Conservation (phyloP, 371 early-diverging fungal species). For the Mortierella sp. region DNA sequence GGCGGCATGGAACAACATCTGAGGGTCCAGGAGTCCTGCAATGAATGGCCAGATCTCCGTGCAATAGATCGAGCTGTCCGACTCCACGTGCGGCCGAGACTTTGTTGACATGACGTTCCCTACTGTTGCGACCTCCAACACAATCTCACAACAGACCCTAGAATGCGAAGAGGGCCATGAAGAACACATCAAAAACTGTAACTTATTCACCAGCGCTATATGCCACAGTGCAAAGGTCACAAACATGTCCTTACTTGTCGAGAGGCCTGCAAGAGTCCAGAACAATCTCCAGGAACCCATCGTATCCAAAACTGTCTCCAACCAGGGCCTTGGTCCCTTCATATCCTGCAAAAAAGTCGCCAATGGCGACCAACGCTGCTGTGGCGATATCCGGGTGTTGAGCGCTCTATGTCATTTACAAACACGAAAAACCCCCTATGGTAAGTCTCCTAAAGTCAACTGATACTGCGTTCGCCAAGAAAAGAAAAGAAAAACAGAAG, state of each 20-base stretch:
- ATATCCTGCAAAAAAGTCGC: constrained; percentile 60
- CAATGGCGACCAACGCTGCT: constrained; percentile 60
- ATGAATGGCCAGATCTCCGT: constrained; percentile 59
- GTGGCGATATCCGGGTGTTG: constrained; percentile 59
- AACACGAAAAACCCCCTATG: background rate
- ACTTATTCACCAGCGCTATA: background rate
- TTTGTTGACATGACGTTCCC: constrained; percentile 57
- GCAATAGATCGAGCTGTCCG: constrained; percentile 55
- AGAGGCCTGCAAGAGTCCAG: constrained; percentile 55
- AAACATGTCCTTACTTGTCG: constrained; percentile 47
- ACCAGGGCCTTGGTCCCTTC: constrained; percentile 56
- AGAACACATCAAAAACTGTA: background rate
- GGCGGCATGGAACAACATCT: constrained; percentile 37
- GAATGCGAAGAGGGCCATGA: background rate
- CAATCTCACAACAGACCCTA: constrained; percentile 58
- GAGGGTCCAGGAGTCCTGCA: constrained; percentile 42
- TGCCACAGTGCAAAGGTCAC: background rate
- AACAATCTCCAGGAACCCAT: constrained; percentile 59
- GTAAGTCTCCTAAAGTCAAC: background rate
- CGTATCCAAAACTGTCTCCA: constrained; percentile 59
- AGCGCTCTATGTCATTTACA: constrained; percentile 31
- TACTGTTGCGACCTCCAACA: constrained; percentile 60
- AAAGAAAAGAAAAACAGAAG: no score
- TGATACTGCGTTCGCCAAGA: background rate
- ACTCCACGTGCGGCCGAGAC: constrained; percentile 44